These are phyloP conservation scores for Colletotrichum destructivum DNA, from an alignment of 2,329 filamentous ascomycete species.

Conservation along the genomic window DNA sequence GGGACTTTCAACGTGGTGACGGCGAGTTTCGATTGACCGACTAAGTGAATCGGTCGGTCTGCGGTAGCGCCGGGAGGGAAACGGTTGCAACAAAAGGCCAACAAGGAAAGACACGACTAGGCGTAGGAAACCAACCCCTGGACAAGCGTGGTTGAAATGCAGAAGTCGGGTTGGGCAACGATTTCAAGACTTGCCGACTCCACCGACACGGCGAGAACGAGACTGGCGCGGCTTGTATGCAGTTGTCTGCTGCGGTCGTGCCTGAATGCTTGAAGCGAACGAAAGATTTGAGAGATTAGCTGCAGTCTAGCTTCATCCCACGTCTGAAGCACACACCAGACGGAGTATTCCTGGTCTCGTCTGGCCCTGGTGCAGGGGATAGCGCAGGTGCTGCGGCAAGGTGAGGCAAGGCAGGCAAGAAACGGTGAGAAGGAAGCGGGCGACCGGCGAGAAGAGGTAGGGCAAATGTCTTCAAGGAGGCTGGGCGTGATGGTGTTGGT, in stretches of 20 bases:
- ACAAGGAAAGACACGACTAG: not conserved
- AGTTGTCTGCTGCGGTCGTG: constrained; percentile 24
- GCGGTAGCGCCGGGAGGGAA: constrained; percentile 27
- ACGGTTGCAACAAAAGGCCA: constrained; percentile 10
- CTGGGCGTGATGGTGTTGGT: constrained; percentile 12
- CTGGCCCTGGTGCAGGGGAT: constrained; percentile 7
- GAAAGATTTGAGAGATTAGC: constrained; percentile 24
- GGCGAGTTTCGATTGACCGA: not conserved
- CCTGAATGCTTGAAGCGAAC: constrained; percentile 13
- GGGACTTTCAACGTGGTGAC: not conserved
- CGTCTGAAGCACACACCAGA: constrained; percentile 37
- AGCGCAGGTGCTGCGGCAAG: constrained; percentile 26
- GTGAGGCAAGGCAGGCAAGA: constrained; percentile 9
- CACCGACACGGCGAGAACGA: constrained; percentile 20
- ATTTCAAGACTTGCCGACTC: constrained; percentile 13
- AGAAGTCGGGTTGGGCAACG: constrained; percentile 10
- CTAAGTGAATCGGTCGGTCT: constrained; percentile 1
- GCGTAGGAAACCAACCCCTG: constrained; percentile 14
- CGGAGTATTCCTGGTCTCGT: constrained; percentile 25
- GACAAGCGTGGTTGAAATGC: constrained; percentile 15
- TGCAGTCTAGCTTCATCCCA: constrained; percentile 38
- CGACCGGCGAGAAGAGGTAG: constrained; percentile 21
- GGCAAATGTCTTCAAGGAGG: constrained; percentile 21
- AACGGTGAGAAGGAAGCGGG: constrained; percentile 24
- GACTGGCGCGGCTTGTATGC: constrained; percentile 13